Evolutionary conservation across 139 green algal species (phyloP).

Genomic region (Micromonas pusilla): DNA sequence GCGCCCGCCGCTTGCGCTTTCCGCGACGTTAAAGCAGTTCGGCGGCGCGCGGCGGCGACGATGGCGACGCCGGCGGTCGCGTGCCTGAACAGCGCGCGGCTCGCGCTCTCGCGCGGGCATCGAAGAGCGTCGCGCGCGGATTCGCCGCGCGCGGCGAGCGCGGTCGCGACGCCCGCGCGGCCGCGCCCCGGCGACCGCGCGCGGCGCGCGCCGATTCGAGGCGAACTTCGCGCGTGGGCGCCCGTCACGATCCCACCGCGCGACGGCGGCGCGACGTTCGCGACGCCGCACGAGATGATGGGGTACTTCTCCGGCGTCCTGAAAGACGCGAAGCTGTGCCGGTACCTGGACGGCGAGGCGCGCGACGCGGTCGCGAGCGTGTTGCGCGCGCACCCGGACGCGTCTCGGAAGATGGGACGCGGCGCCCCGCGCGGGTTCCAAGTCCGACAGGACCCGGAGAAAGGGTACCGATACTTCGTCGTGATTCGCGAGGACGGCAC

Average conservation of each 20-base stretch:
- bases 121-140: too few relatives aligned
- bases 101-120: too few relatives aligned
- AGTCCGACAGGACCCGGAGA: not conserved
- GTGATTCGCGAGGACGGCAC: slow-evolving; percentile 22
- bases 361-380: not conserved
- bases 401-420: not conserved
- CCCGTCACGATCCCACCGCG: not conserved
- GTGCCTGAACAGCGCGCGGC: too few relatives aligned
- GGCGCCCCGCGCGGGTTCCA: slow-evolving; percentile 1
- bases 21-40: too few relatives aligned
- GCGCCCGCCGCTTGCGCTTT: too few relatives aligned
- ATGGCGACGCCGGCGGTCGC: too few relatives aligned
- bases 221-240: not conserved
- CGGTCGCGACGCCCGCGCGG: too few relatives aligned
- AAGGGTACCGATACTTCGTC: slow-evolving; percentile 20
- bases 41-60: too few relatives aligned
- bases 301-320: not conserved
- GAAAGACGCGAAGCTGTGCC: not conserved
- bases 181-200: too few relatives aligned
- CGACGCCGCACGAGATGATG: not conserved
- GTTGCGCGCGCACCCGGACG: not conserved
- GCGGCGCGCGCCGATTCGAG: not conserved
- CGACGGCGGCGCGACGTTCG: not conserved
- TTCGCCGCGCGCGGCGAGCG: too few relatives aligned
- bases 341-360: not conserved